Evolutionary conservation across 2,329 filamentous ascomycete species (phyloP), one percentile per base, ranked within the genome.

Genomic region (Diaporthe capsici): DNA sequence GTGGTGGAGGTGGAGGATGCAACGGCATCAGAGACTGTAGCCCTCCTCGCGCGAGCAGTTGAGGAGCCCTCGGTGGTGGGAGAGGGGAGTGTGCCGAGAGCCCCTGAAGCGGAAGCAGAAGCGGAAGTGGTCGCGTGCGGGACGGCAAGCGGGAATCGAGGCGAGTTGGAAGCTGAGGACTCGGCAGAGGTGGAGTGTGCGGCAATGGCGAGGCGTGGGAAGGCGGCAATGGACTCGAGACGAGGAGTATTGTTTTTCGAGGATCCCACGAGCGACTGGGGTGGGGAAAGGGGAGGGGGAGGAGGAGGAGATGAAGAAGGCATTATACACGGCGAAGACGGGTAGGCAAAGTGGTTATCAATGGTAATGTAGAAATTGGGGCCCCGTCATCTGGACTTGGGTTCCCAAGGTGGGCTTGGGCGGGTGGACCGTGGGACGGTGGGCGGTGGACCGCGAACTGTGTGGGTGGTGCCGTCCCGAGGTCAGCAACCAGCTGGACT

Each of bases 271-370:
- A 68, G 65, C 73, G 68, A 61, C 28, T 61, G 47, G 58, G 53
- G 73, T 47, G 57, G 76, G 47, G 68, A 68, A 60, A 42, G 72
- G 57, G 53, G 61, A 73, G 34, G 68, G 70, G 73, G 68, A 58
- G 70, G 67, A 49, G 76, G 71, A 76, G 75, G 72, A 75, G 75
- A 77, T 34, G 68, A 73, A 53, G 76, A 75, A 49, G 76, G 76
- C 76, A 77, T 77, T 73, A 63, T 77, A 60, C 75, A 61, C 67
- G 12, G 55, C 61, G 53, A 65, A 42, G 67, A 49, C 72, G 42
- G 47, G 39, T 61, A 63, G 70, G 72, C 55, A 67, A 72, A 67
- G 70, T 71, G 58, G 72, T 75, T 75, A 75, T 75, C 72, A 68
- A 68, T 70, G 63, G 58, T 57, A 47, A 76, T 47, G 57, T 53